Evolutionary conservation across 1,284 basidiomycete genomes (phyloP), one percentile per base, ranked within the genome.

Genomic region (Vanrija sp.): DNA sequence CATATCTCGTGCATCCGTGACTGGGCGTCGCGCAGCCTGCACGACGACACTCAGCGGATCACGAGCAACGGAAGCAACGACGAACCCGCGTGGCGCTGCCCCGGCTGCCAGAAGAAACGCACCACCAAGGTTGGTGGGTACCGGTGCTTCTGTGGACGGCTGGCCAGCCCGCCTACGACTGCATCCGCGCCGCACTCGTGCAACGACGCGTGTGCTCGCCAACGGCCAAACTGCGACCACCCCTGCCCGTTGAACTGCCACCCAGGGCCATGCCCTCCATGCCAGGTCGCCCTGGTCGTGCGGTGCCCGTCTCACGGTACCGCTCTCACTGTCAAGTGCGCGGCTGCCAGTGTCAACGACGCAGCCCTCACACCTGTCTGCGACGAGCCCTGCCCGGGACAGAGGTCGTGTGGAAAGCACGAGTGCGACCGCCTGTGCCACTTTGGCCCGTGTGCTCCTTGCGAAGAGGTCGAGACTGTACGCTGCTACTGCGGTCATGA

Each of bases 111-210:
- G 66, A 83, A 83, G 3, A 85, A 84, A 57, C 78, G 90, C 23
- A 78, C 80, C 42, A 72, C 75, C 5, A 81, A 87, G 2, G 87
- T 88, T 0, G 79, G 78, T 4, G 80, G 80, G 4, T 95, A 94
- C 71, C 81, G 81, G 83, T 95, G 90, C 69, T 94, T 92, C 76
- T 96, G 91, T 67, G 83, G 84, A 19, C 81, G 86, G 0, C 79
- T 81, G 3, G 78, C 82, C n/a, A 84, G 88, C 60, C 88, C 88
- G 0, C 83, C 83, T 1, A 79, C 83, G 0, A 82, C 83, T 7
- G 78, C 87, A 0, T 80, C 84, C 0, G 89, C 86, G 0, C 91
- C 91, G 1, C 92, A 96, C 69, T 90, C 75, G 14, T 96, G 92
- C 64, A 88, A 82, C 0, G 84, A 85, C 56, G 80, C 84, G 0